Evolutionary conservation across 306 rosid genomes (phyloP), one percentile per base, ranked within the genome.

Genomic region (Lithocarpus polystachyus): DNA sequence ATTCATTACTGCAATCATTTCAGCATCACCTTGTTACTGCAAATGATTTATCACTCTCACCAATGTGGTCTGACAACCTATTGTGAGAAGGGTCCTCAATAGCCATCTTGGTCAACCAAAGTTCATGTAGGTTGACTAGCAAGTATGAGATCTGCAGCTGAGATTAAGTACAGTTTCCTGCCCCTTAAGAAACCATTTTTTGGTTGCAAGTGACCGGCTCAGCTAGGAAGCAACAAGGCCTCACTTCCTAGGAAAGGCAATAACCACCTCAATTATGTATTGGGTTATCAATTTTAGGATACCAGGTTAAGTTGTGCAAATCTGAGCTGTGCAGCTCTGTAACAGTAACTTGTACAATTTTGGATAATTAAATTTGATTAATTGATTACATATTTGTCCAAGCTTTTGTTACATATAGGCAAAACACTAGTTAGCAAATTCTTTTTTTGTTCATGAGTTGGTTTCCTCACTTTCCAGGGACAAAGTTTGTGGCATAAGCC

Each of bases 401-500:
- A 67, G 71, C 48, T 29, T 65, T 15, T 65, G 45, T 31, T 17
- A 31, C 28, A 2, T 14, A 14, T 26, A 26, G 20, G 68, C 7
- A 62, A 61, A 62, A 62, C n/a, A 13, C 37, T 62, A 28, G 9
- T 6, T 62, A 28, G 35, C 68, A 20, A 12, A 2, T 57, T 18
- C 37, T 15, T 2, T 62, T 29, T 31, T 18, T 65, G 48, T 65
- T 65, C 71, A 65, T 33, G 23, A 65, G 13, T 52, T 71, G 72
- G 40, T 26, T 51, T 54, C 67, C 52, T 80, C 78, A 83, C 82
- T 83, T 86, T 31, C 87, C 86, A 35, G 81, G 85, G 20, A 75
- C 75, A 24, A 77, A 80, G 75, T 86, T 77, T 67, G 89, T 82
- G 71, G 81, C 79, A 56, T 51, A 80, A 54, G 85, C 75, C 82